These are phyloP conservation scores for Pholiota microspora DNA, from an alignment of 768 basidiomycete species.

Conservation along the genomic window DNA sequence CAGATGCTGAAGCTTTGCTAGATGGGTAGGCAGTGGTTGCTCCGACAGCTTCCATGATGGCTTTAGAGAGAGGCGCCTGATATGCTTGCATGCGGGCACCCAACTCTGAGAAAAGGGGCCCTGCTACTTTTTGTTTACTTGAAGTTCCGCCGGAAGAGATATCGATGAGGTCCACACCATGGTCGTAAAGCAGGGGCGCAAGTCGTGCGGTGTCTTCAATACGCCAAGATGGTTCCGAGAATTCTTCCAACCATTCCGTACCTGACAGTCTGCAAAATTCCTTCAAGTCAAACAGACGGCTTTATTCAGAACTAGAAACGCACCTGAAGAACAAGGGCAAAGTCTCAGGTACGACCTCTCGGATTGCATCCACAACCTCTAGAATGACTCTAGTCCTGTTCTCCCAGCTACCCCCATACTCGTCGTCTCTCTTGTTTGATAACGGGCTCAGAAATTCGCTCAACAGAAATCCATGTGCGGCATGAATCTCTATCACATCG, in stretches of 20 bases:
- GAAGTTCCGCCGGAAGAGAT: slow-evolving; percentile 65
- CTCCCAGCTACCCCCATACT: slow-evolving; percentile 70
- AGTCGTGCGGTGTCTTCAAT: slow-evolving; percentile 65
- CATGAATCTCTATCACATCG: slow-evolving; percentile 62
- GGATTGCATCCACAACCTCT: slow-evolving; percentile 63
- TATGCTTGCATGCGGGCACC: not conserved
- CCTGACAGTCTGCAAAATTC: slow-evolving; percentile 56
- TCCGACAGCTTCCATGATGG: slow-evolving; percentile 8
- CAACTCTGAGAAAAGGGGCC: not conserved
- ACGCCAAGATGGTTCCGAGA: slow-evolving; percentile 64
- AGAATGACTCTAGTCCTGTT: slow-evolving; percentile 63
- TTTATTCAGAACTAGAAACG: too few relatives aligned
- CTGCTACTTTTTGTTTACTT: slow-evolving; percentile 35
- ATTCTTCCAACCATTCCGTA: slow-evolving; percentile 69
- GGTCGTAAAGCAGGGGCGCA: slow-evolving; percentile 54
- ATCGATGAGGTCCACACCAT: slow-evolving; percentile 77
- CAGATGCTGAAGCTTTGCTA: not conserved
- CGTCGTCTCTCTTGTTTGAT: slow-evolving; percentile 60
- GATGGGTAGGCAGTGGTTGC: slow-evolving; percentile 4
- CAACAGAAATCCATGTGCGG: slow-evolving; percentile 62
- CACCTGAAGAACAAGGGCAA: slow-evolving; percentile 76
- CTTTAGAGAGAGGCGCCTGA: slow-evolving; percentile 8
- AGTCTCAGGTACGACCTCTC: slow-evolving; percentile 52
- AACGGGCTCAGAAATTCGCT: slow-evolving; percentile 69
- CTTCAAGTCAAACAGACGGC: not conserved